Conservation (phyloP, 2,329 filamentous ascomycete species). For the Aspergillus sp. region DNA sequence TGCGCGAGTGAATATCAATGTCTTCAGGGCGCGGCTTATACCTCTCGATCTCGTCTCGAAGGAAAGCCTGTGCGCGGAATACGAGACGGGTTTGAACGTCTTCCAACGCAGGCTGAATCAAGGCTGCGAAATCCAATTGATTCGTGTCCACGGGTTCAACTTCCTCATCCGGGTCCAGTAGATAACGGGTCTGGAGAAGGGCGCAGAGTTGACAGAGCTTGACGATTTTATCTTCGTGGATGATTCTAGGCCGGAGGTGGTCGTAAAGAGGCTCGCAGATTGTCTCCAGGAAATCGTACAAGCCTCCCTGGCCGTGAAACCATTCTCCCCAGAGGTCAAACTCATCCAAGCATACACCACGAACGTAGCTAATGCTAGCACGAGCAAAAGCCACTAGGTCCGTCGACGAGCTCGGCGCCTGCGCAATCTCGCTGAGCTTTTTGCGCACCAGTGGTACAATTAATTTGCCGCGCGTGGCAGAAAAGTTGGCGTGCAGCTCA, state of each 20-base stretch:
- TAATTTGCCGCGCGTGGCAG: conserved; percentile 48
- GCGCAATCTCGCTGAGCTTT: conserved; percentile 46
- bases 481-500: conserved; percentile 55
- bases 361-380: conserved; percentile 55
- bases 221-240: conserved; percentile 57
- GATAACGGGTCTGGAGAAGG: conserved; percentile 56
- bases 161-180: conserved; percentile 50
- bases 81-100: conserved; percentile 59
- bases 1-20: conserved; percentile 52
- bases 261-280: conserved; percentile 61
- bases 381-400: conserved; percentile 58
- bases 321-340: conserved; percentile 59
- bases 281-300: conserved; percentile 59
- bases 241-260: conserved; percentile 54
- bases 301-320: conserved; percentile 53
- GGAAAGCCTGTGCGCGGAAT: conserved; percentile 53
- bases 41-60: conserved; percentile 58
- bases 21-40: conserved; percentile 58
- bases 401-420: conserved; percentile 51
- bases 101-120: conserved; percentile 57
- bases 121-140: conserved; percentile 51
- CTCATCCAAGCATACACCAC: conserved; percentile 57
- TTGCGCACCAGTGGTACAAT: conserved; percentile 55
- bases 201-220: conserved; percentile 60
- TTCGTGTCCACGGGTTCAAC: conserved; percentile 40